Evolutionary conservation across 2,329 filamentous ascomycete species (phyloP), one percentile per base, ranked within the genome.

Genomic region (Fusarium fracticaudum): DNA sequence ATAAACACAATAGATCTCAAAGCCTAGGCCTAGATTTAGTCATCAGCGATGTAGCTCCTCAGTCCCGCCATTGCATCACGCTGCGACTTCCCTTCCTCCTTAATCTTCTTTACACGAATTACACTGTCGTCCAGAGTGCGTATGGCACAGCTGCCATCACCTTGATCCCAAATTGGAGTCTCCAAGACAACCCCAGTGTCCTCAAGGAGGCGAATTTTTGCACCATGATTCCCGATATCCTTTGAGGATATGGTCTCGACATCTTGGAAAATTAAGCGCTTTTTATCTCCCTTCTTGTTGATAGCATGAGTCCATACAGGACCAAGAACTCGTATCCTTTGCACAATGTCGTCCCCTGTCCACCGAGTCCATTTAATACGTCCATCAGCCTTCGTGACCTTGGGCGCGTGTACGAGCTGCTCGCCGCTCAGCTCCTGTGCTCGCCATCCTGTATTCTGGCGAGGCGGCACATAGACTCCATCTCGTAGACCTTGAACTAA

Each of bases 341-440:
- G 85, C 11, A 84, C 79, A 22, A 95, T 86, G 3, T 89, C 86
- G 7, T 85, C 81, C n/a, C 86, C 83, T 2, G 84, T 83, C 86
- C 89, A 90, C 8, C 73, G 51, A 2, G 48, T 50, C 87, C 92
- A 94, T 69, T 91, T 83, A 13, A 97, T 82, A 67, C 90, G 87
- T 5, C 86, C 84, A 76, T 96, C 90, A 11, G 86, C 82, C 63
- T 91, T 88, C 3, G 83, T 89, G 68, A 98, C 89, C 79, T 98
- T 98, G 3, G 90, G 89, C 3, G 96, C 96, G 77, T 92, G 88
- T 33, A 62, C 64, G 6, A 81, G 75, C 18, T 51, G 53, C 33
- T 54, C 31, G 11, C 37, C 80, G 59, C 61, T 76, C 26, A 66
- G 68, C 29, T 73, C 69, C 14, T 41, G 60, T 14, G 59, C 76